Evolutionary conservation across 1,284 basidiomycete genomes (phyloP), one percentile per base, ranked within the genome.

Genomic region (Tilletia setariae): DNA sequence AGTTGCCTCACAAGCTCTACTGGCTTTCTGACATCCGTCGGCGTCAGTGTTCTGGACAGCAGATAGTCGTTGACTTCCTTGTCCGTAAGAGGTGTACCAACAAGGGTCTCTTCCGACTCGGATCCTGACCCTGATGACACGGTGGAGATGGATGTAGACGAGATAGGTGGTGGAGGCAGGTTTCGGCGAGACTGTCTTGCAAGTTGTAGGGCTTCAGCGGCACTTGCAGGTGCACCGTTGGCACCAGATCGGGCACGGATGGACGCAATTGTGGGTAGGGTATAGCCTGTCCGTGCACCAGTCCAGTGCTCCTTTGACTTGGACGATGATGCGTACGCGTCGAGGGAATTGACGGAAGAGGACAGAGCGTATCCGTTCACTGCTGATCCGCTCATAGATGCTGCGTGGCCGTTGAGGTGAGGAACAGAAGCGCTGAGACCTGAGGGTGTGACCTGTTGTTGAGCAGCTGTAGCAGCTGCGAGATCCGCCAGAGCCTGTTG

Each of bases 61-160:
- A 82, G 72, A 64, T 79, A 81, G 64, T 79, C 78, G 66, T 82
- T 78, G 53, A 78, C 72, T 62, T 81, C 74, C 46, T 72, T 70
- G 62, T 77, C 74, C 19, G 77, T 76, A 73, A 74, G 76, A 2
- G 75, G 71, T 59, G 35, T n/a, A 64, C 73, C 77, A 2, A 79
- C 77, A 1, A 79, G 70, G 3, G 77, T 79, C 49, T 78, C 77
- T 51, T 78, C 76, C 0, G 75, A 75, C 44, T 76, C 76, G 11
- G 74, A 76, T 25, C 70, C 75, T 11, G 75, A 75, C 2, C 70
- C 67, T 6, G 59, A 68, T 13, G 70, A 72, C 59, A 70, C 73
- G 67, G 53, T 53, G 1, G 51, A 30, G 13, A 30, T 56, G 16
- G 51, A 61, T 16, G 28, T 61, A 2, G 56, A 61, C 2, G 56